Percentiles rank a stretch among this genome's conserved stretches.
phyloP scores from a whole-genome alignment of 768 basidiomycete genomes.

The Paxillus involutus region DNA sequence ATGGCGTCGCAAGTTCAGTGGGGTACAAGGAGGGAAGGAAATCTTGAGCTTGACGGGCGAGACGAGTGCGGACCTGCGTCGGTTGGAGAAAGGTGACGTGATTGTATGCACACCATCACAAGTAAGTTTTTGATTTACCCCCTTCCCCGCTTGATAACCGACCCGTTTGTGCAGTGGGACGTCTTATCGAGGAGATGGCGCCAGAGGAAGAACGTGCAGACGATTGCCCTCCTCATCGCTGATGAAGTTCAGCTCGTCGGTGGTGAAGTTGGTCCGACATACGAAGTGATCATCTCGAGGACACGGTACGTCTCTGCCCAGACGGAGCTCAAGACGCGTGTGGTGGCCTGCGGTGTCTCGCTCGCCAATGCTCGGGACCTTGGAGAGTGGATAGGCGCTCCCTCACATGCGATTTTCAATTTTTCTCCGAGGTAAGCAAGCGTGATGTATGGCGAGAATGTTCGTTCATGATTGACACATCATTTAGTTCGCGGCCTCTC shows the following conservation, averaged over 20 bases:
- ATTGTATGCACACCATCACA: conserved; percentile 93
- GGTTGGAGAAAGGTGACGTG: conserved; percentile 89
- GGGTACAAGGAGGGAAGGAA: conserved; percentile 89
- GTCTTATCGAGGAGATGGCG: conserved; percentile 93
- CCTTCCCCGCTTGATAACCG: not conserved
- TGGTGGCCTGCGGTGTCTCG: conserved; percentile 94
- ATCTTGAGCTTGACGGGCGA: conserved; percentile 94
- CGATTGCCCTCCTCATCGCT: conserved; percentile 87
- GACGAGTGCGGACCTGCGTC: conserved; percentile 84
- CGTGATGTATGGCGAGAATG: not conserved
- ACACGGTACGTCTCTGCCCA: conserved; percentile 97
- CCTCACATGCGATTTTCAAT: conserved; percentile 95
- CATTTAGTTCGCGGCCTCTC: conserved; percentile 81
- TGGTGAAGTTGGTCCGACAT: conserved; percentile 93
- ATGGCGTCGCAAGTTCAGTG: conserved; percentile 83
- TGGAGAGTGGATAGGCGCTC: conserved; percentile 97
- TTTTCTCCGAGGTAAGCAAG: conserved; percentile 79
- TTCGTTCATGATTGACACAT: conserved; percentile 10
- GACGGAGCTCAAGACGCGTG: conserved; percentile 88
- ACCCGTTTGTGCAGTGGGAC: conserved; percentile 71
- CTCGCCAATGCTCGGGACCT: conserved; percentile 94
- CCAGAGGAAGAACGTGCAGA: conserved; percentile 95
- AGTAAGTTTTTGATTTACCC: conserved; percentile 41
- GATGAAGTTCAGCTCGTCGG: conserved; percentile 96
- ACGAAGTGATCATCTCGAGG: conserved; percentile 93